These are phyloP conservation scores for Selenicereus undatus DNA, from an alignment of 148 eudicot genomes.

Conservation along the genomic window DNA sequence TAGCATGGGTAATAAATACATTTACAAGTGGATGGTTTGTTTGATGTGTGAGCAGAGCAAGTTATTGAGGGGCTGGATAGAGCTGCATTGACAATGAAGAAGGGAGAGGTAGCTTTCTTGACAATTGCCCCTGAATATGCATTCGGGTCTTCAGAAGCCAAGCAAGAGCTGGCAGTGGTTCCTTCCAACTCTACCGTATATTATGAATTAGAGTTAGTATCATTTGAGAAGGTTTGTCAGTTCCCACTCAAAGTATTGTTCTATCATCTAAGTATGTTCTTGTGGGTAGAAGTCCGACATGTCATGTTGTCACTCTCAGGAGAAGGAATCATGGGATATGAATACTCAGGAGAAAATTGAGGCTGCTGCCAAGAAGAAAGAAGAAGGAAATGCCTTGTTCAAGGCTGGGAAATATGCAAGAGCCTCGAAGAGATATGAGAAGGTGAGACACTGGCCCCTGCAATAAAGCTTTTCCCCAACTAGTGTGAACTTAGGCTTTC, in stretches of 20 bases:
- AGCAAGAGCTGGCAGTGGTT: conserved; percentile 78
- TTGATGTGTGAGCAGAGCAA: conserved; percentile 56
- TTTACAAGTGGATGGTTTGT: neutral
- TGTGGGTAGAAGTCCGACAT: neutral
- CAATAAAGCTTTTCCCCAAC: neutral
- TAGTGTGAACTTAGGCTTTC: neutral
- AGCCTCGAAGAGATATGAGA: conserved; percentile 96
- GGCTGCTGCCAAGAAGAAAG: conserved; percentile 86
- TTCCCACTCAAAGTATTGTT: neutral
- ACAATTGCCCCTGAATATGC: conserved; percentile 83
- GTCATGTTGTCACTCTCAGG: conserved; percentile 36
- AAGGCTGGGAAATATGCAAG: conserved; percentile 73
- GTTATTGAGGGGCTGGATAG: conserved; percentile 82
- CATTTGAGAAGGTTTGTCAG: conserved; percentile 69
- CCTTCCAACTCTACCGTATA: conserved; percentile 75
- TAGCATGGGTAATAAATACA: neutral
- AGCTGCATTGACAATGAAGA: conserved; percentile 84
- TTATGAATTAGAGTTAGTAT: conserved; percentile 76
- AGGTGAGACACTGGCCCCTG: conserved; percentile 21
- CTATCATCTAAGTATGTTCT: neutral
- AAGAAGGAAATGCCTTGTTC: conserved; percentile 82
- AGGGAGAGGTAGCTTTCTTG: conserved; percentile 71
- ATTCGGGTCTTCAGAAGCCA: conserved; percentile 66
- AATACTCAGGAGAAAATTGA: conserved; percentile 82
- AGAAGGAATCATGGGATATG: conserved; percentile 99